Percentiles rank a stretch among this genome's conserved stretches.
Evolutionary conservation across 2,329 filamentous ascomycete species (phyloP).

Genomic region (Apiospora sp.): DNA sequence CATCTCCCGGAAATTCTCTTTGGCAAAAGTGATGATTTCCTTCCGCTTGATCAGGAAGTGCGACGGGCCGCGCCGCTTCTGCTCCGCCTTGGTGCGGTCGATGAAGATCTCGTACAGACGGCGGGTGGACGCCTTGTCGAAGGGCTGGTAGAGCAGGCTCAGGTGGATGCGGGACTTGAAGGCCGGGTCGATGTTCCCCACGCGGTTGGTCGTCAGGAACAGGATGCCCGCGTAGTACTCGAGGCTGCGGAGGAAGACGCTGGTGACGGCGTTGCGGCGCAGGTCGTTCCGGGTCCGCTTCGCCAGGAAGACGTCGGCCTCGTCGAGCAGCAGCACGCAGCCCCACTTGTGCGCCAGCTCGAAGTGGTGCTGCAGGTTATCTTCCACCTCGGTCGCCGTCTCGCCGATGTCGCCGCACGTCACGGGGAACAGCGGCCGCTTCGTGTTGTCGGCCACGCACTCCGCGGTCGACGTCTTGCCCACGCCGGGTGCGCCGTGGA

Average conservation of each 20-base stretch:
- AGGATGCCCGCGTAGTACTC: conserved; percentile 47
- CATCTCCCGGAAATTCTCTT: neutral
- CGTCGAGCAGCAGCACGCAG: conserved; percentile 12
- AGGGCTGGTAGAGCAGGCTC: conserved; percentile 39
- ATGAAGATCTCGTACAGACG: conserved; percentile 28
- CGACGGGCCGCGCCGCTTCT: conserved; percentile 12
- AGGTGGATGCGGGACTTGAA: conserved; percentile 40
- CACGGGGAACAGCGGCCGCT: neutral
- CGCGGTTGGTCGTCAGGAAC: conserved; percentile 47
- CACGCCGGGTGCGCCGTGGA: conserved; percentile 6
- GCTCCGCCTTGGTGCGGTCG: conserved; percentile 23
- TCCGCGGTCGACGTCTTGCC: conserved; percentile 17
- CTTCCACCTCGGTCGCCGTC: neutral
- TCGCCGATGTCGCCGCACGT: conserved; percentile 25
- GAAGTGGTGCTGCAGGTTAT: neutral
- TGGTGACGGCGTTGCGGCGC: conserved; percentile 5
- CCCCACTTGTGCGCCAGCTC: conserved; percentile 22
- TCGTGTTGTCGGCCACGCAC: neutral
- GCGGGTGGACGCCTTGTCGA: conserved; percentile 24
- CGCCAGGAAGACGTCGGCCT: conserved; percentile 20
- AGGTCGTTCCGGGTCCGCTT: neutral
- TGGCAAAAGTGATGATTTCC: neutral
- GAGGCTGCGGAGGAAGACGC: conserved; percentile 21
- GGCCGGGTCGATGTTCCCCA: conserved; percentile 38
- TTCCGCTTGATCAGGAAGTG: conserved; percentile 23